Conservation (phyloP, 2,329 filamentous ascomycete species). For the Daldinia sp. region DNA sequence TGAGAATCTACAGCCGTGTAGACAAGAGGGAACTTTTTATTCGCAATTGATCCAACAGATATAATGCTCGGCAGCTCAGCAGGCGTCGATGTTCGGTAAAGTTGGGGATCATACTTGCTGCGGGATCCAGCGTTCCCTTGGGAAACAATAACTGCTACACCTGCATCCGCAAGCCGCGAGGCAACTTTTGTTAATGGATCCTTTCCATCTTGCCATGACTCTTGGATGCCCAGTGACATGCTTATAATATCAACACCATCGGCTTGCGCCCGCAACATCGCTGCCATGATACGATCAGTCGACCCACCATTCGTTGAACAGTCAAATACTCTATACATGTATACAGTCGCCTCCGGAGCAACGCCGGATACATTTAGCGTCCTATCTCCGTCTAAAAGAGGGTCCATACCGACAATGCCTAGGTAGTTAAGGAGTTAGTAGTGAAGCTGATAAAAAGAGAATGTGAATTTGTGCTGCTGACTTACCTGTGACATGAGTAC, state of each 20-base stretch:
- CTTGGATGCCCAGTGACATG: conserved; percentile 45
- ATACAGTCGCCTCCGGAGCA: conserved; percentile 32
- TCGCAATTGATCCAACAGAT: conserved; percentile 44
- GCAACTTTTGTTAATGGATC: conserved; percentile 36
- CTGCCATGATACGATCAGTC: conserved; percentile 45
- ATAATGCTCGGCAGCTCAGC: conserved; percentile 38
- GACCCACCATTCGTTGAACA: conserved; percentile 24
- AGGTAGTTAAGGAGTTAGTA: background rate
- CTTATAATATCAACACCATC: conserved; percentile 50
- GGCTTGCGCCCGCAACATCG: conserved; percentile 44
- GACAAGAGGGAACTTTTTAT: conserved; percentile 36
- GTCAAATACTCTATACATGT: conserved; percentile 36
- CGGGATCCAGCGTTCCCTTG: conserved; percentile 41
- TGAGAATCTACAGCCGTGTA: conserved; percentile 39
- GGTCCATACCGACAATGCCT: conserved; percentile 36
- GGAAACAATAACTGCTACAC: conserved; percentile 44
- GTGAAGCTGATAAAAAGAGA: too few species aligned
- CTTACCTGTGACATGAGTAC: conserved; percentile 37
- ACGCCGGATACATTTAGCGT: conserved; percentile 35
- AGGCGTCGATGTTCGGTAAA: conserved; percentile 37
- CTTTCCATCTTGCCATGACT: conserved; percentile 27
- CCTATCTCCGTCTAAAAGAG: conserved; percentile 24
- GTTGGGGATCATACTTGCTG: conserved; percentile 35
- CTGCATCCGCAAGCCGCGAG: conserved; percentile 28
- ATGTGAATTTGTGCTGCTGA: background rate